Evolutionary conservation across 140 eudicot genomes (phyloP).

Genomic region (Ambrosia hybrid): DNA sequence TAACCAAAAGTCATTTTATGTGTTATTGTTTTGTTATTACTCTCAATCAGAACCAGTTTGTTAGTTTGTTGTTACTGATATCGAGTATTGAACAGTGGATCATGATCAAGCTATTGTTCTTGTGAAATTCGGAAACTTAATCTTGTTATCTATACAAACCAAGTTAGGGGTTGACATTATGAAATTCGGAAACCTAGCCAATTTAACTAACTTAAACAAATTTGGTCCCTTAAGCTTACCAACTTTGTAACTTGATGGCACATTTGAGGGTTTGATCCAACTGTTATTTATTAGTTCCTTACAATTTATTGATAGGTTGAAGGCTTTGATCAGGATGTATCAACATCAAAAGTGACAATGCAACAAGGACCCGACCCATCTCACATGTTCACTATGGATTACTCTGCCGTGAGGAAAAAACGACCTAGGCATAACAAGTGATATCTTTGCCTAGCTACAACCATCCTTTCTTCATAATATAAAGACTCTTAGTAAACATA

Average conservation of each 20-base stretch:
- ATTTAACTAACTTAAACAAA: no score
- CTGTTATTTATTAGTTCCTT: background rate
- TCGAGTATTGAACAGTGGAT: no score
- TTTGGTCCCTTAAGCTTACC: no score
- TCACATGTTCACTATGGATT: constrained; percentile 5
- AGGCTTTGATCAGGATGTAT: background rate
- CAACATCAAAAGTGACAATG: constrained; percentile 6
- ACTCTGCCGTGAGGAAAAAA: background rate
- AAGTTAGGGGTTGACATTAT: no score
- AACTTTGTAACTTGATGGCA: background rate
- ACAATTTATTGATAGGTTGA: constrained; percentile 13
- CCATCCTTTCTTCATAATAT: background rate
- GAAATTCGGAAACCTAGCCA: no score
- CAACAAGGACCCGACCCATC: constrained; percentile 12
- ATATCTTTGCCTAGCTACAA: background rate
- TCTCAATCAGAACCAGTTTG: no score
- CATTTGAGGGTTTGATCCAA: background rate
- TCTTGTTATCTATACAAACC: no score
- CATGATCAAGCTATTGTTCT: no score
- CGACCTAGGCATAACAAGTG: background rate
- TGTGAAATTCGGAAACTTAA: no score
- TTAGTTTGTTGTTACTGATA: no score
- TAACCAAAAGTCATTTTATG: no score
- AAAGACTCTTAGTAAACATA: background rate
- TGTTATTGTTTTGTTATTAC: no score